phyloP scores from a whole-genome alignment of 768 basidiomycete species.

The Chiua virens region DNA sequence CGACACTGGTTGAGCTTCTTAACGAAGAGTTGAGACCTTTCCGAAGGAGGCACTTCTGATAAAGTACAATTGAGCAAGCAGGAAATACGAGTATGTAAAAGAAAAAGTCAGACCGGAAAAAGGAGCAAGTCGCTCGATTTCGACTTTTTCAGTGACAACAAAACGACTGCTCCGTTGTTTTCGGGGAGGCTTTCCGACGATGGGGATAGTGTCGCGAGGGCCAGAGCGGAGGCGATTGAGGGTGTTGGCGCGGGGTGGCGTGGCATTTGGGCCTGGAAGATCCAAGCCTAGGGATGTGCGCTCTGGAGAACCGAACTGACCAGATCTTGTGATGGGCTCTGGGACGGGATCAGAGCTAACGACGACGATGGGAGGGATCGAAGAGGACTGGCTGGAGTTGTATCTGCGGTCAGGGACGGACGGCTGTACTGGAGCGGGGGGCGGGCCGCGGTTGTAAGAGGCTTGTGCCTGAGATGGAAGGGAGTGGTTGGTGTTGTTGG shows the following conservation, averaged over 20 bases:
- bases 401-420: slow-evolving; percentile 62
- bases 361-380: slow-evolving; percentile 82
- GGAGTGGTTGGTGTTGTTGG: slow-evolving; percentile 39
- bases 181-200: slow-evolving; percentile 92
- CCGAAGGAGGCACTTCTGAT: slow-evolving; percentile 82
- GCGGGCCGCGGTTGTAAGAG: slow-evolving; percentile 44
- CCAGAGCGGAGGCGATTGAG: slow-evolving; percentile 75
- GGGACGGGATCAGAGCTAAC: slow-evolving; percentile 69
- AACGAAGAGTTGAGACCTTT: slow-evolving; percentile 89
- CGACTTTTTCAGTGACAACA: slow-evolving; percentile 93
- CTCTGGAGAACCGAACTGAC: slow-evolving; percentile 46
- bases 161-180: slow-evolving; percentile 98
- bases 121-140: slow-evolving; percentile 90
- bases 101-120: slow-evolving; percentile 72
- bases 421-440: slow-evolving; percentile 39
- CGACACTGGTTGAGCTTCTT: slow-evolving; percentile 95
- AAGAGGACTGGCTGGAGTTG: slow-evolving; percentile 37
- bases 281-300: slow-evolving; percentile 49
- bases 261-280: slow-evolving; percentile 41
- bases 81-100: slow-evolving; percentile 9
- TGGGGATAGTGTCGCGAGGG: slow-evolving; percentile 96
- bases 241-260: slow-evolving; percentile 66
- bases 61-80: neutral
- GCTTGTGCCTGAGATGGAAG: slow-evolving; percentile 40
- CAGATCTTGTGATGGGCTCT: slow-evolving; percentile 45